Conservation (phyloP, 1,139 yeast genomes). For the Candida pseudoviswanathii region DNA sequence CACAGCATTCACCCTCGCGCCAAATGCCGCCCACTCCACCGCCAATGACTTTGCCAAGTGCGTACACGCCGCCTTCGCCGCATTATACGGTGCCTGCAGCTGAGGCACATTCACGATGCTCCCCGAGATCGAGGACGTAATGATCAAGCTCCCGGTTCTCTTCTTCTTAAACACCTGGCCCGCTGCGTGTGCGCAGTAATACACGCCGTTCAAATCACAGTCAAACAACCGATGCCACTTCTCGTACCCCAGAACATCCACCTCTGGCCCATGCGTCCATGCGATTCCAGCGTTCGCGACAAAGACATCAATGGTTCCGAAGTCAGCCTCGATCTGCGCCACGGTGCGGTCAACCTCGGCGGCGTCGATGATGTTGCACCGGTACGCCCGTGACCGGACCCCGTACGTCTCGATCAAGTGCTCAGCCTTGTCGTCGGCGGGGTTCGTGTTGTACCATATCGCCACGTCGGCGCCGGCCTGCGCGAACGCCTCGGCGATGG, state of each 20-base stretch:
- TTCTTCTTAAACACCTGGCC: constrained; percentile 72
- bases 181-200: constrained; percentile 68
- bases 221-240: constrained; percentile 68
- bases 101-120: constrained; percentile 82
- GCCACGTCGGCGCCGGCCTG: constrained; percentile 93
- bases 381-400: constrained; percentile 69
- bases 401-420: constrained; percentile 62
- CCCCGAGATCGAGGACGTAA: constrained; percentile 88
- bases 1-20: constrained; percentile 71
- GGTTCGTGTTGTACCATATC: constrained; percentile 64
- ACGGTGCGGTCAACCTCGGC: constrained; percentile 61
- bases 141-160: constrained; percentile 69
- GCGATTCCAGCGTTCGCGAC: constrained; percentile 93
- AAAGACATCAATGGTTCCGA: constrained; percentile 76
- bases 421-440: constrained; percentile 61
- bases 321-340: constrained; percentile 63
- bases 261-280: constrained; percentile 74
- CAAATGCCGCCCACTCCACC: constrained; percentile 78
- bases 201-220: constrained; percentile 74
- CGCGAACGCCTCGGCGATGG: constrained; percentile 83
- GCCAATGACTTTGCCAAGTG: constrained; percentile 79
- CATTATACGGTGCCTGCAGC: constrained; percentile 82
- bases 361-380: constrained; percentile 65
- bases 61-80: constrained; percentile 83
- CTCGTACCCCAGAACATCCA: constrained; percentile 50